Conservation (phyloP, 805 yeast species). For the Kodamaea neixiangensis region DNA sequence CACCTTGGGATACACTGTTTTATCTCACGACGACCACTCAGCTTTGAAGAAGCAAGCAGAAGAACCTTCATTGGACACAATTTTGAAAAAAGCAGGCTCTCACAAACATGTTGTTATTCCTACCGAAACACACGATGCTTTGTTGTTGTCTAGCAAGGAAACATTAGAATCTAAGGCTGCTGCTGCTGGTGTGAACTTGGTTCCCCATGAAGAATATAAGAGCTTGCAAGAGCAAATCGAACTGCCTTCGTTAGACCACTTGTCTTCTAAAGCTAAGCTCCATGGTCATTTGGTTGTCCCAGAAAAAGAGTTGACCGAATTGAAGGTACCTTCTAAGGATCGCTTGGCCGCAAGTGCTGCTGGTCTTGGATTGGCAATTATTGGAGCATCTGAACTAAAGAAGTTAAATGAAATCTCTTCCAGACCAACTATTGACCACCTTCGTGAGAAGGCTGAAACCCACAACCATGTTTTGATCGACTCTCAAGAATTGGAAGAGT, state of each 20-base stretch:
- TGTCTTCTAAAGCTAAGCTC: conserved; percentile 7
- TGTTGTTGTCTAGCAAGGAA: conserved; percentile 33
- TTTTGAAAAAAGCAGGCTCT: not conserved
- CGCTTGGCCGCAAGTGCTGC: conserved; percentile 30
- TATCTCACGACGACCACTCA: conserved; percentile 12
- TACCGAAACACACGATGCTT: conserved; percentile 18
- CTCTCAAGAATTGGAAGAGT: conserved; percentile 15
- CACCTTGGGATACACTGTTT: conserved; percentile 7
- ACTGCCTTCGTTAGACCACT: conserved; percentile 10
- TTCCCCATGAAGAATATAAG: not conserved
- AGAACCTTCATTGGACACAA: conserved; percentile 6
- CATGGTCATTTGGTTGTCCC: conserved; percentile 9
- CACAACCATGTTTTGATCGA: conserved; percentile 16
- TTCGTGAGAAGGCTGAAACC: conserved; percentile 17
- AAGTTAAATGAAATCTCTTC: conserved; percentile 15
- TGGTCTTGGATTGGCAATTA: conserved; percentile 23
- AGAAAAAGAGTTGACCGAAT: conserved; percentile 2
- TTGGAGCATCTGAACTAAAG: conserved; percentile 8
- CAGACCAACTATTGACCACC: conserved; percentile 18
- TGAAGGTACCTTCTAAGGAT: conserved; percentile 15
- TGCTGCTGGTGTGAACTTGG: not conserved
- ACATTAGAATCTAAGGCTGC: conserved; percentile 19
- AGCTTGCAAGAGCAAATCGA: not conserved
- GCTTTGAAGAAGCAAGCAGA: conserved; percentile 8
- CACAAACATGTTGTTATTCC: conserved; percentile 13